Base-by-base conservation (phyloP, 1,139 yeast genomes). In the Chernovozyma aurita region DNA sequence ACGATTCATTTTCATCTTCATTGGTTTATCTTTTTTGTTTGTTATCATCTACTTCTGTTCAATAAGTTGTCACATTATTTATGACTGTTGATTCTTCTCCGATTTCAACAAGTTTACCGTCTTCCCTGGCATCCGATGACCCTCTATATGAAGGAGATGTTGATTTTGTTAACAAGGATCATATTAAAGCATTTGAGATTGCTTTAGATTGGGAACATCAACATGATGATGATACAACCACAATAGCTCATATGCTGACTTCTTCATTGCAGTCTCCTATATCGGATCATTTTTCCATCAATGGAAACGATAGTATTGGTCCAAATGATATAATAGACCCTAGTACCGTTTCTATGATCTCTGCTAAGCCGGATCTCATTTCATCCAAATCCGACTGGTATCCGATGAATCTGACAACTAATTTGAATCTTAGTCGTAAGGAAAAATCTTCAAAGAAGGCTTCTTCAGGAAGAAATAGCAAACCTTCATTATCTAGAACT, bases 341-440 rank as follows among this genome's bases (percentile, higher is more conserved):
- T 14, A 24, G 21, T 28, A 15, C 17, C 13, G 29, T 26, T 15
- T 27, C 39, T 17, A 35, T 25, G 38, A 37, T 28, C 30, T 37
- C 35, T 5, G 30, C 37, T 18, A 47, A 43, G 36, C 63, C 59
- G 2, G 61, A 52, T 36, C 45, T 67, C 46, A 80, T 82, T 34
- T 55, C 75, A 0, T 79, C 87, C 3, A 71, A 73, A 46, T 76
- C 74, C 44, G 88, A 82, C 52, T 81, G 88, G 90, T 74, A 74
- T 15, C 88, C 88, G 0, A 61, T 79, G 3, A 63, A 69, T 30
- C 57, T 17, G n/a, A 34, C n/a, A 7, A 7, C 28, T 16, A 26
- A 26, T 8, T 12, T 7, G 8, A 18, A 18, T 22, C 34, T 14
- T 21, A 25, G 28, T n/a, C 29, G 28, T 24, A 29, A 28, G 22